Percentiles rank a stretch among this genome's conserved stretches.
These are phyloP conservation scores for Solanum sparsipilum DNA, from an alignment of 257 asterid genomes.

Conservation along the genomic window DNA sequence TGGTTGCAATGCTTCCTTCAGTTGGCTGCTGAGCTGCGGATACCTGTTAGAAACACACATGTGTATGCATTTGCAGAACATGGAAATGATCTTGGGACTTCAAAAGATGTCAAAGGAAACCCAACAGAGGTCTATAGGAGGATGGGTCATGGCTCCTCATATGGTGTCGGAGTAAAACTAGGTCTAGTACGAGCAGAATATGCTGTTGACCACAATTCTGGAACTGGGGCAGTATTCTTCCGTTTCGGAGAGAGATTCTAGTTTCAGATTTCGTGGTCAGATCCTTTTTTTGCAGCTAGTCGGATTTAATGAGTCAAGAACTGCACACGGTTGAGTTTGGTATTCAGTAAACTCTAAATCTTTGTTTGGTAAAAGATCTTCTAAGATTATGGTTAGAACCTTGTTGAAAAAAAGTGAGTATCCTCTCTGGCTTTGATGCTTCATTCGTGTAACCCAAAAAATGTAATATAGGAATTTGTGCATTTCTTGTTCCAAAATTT, in stretches of 20 bases:
- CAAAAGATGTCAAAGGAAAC: slow-evolving; percentile 91
- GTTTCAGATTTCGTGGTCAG: background rate
- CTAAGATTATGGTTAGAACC: background rate
- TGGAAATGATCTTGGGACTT: slow-evolving; percentile 89
- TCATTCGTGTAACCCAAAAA: background rate
- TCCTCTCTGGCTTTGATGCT: background rate
- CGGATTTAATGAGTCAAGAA: background rate
- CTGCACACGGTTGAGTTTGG: background rate
- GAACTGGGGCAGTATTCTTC: slow-evolving; percentile 84
- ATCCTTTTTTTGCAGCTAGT: background rate
- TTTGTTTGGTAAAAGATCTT: background rate
- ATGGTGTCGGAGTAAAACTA: slow-evolving; percentile 83
- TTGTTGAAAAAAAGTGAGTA: background rate
- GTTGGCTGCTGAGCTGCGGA: slow-evolving; percentile 84
- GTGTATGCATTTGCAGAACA: slow-evolving; percentile 90
- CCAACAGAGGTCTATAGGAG: slow-evolving; percentile 91
- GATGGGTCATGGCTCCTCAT: slow-evolving; percentile 88
- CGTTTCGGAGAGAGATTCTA: slow-evolving; percentile 94
- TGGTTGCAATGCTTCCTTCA: slow-evolving; percentile 14
- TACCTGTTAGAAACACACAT: slow-evolving; percentile 74
- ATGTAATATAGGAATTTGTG: background rate
- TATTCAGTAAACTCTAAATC: background rate
- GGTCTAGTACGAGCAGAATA: slow-evolving; percentile 91
- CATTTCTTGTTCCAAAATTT: background rate
- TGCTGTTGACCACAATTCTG: slow-evolving; percentile 86